Conservation (phyloP, 495 filamentous ascomycete species). For the Neurospora tetraspora region DNA sequence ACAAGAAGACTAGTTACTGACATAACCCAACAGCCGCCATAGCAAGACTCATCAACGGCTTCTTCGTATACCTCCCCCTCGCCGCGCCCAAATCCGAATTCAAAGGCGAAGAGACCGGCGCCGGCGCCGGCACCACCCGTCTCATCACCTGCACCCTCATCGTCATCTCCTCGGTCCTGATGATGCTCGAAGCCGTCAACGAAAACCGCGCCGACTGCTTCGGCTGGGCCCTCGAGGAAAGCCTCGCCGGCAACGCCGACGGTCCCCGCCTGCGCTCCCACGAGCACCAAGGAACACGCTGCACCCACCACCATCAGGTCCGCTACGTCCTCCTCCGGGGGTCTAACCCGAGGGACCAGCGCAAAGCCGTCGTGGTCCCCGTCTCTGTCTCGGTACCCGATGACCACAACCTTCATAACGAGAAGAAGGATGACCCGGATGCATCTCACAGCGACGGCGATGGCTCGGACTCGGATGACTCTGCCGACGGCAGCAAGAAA, state of each 20-base stretch:
- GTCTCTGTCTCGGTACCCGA: not conserved
- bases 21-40: constrained; percentile 28
- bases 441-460: not conserved
- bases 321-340: constrained; percentile 2
- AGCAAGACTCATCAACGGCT: constrained; percentile 59
- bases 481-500: no score
- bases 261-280: constrained; percentile 21
- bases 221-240: constrained; percentile 56
- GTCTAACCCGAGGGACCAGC: not conserved
- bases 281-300: constrained; percentile 22
- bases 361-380: not conserved
- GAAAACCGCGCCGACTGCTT: constrained; percentile 56
- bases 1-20: not conserved
- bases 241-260: constrained; percentile 23
- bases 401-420: not conserved
- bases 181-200: constrained; percentile 62
- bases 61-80: constrained; percentile 56
- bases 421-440: not conserved
- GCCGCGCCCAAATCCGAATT: constrained; percentile 46
- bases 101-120: constrained; percentile 30
- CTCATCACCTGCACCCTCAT: constrained; percentile 65
- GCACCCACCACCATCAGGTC: constrained; percentile 43
- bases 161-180: constrained; percentile 52
- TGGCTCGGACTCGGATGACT: not conserved
- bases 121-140: constrained; percentile 54